Conservation (phyloP, 331 rosid genomes). For the Pyracantha coccinea region DNA sequence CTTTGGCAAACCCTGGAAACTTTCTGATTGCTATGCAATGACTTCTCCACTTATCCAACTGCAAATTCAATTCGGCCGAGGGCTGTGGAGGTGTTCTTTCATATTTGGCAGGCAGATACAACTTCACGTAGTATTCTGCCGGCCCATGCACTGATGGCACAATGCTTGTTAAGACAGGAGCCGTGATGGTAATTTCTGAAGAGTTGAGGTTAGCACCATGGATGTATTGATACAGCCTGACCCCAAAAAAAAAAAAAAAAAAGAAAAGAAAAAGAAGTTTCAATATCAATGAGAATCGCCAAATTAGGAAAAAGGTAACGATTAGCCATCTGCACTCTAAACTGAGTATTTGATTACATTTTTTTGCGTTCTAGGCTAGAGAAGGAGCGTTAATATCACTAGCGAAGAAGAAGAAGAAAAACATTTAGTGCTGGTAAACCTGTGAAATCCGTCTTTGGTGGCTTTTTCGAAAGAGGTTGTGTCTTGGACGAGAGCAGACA, state of each 20-base stretch:
- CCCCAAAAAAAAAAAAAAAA: too few species aligned
- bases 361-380: too few species aligned
- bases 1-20: slow-evolving; percentile 63
- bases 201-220: slow-evolving; percentile 46
- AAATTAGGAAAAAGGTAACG: too few species aligned
- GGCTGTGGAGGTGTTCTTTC: slow-evolving; percentile 47
- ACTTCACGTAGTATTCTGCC: slow-evolving; percentile 26
- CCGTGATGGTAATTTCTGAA: background rate
- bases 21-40: slow-evolving; percentile 46
- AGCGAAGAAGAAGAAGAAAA: background rate
- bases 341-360: too few species aligned
- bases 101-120: slow-evolving; percentile 27
- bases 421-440: slow-evolving; percentile 23
- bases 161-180: slow-evolving; percentile 57
- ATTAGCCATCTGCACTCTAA: background rate
- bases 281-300: background rate
- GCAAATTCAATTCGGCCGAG: slow-evolving; percentile 42
- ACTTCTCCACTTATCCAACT: slow-evolving; percentile 39
- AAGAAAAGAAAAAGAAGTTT: too few species aligned
- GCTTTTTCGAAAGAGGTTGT: slow-evolving; percentile 53
- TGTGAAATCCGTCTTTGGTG: slow-evolving; percentile 63
- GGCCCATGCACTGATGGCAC: slow-evolving; percentile 13
- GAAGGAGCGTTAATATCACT: too few species aligned
- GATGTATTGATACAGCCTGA: slow-evolving; percentile 61
- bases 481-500: slow-evolving; percentile 45